Conservation (phyloP, 2,329 filamentous ascomycete species). For the Hypomyces rosellus region DNA sequence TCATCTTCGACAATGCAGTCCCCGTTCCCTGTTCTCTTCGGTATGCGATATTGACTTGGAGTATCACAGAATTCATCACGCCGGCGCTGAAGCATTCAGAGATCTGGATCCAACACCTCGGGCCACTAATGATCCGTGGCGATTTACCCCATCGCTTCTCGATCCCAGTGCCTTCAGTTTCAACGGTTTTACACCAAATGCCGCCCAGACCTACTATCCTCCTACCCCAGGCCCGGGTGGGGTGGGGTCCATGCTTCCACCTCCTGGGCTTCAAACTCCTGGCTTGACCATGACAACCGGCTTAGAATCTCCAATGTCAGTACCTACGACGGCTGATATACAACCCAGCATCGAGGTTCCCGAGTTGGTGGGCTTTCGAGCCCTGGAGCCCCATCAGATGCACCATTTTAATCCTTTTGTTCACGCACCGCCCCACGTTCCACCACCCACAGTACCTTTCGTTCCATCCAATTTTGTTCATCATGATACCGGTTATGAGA, state of each 20-base stretch:
- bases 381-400: conserved; percentile 53
- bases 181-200: conserved; percentile 63
- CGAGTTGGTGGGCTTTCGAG: conserved; percentile 64
- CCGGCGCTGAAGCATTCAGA: conserved; percentile 35
- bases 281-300: conserved; percentile 68
- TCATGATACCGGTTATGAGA: conserved; percentile 72
- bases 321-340: conserved; percentile 64
- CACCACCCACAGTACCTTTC: conserved; percentile 53
- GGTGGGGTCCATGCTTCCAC: conserved; percentile 73
- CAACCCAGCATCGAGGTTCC: conserved; percentile 53
- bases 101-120: conserved; percentile 80
- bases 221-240: conserved; percentile 79
- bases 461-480: conserved; percentile 76
- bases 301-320: conserved; percentile 72
- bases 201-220: conserved; percentile 78
- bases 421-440: conserved; percentile 49
- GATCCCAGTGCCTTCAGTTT: conserved; percentile 83
- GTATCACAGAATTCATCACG: conserved; percentile 16
- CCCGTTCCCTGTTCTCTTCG: background rate
- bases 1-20: background rate
- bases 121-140: conserved; percentile 73
- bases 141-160: conserved; percentile 82
- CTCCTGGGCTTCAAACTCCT: conserved; percentile 72
- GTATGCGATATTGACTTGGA: background rate
- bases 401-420: conserved; percentile 67